Conservation (phyloP, 305 asterid species). For the Nicotiana rustica region DNA sequence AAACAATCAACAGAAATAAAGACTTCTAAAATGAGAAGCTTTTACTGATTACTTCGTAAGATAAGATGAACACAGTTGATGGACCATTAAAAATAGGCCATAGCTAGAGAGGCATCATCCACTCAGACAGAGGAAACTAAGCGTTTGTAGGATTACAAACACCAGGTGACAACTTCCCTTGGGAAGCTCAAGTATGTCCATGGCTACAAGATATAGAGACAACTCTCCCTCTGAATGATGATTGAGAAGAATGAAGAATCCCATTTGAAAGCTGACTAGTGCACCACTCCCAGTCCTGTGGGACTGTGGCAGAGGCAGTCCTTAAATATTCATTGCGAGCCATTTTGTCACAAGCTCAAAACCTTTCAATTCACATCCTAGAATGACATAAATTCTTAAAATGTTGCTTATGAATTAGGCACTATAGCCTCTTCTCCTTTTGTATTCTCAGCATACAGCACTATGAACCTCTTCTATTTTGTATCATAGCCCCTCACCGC, state of each 20-base stretch:
- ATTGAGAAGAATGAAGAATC: slow-evolving; percentile 10
- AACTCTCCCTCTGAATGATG: slow-evolving; percentile 15
- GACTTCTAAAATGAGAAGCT: background rate
- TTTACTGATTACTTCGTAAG: background rate
- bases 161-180: background rate
- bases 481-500: background rate
- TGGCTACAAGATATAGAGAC: background rate
- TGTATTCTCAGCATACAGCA: background rate
- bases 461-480: too few relatives aligned
- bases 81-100: background rate
- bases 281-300: background rate
- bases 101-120: background rate
- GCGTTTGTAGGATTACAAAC: slow-evolving; percentile 5
- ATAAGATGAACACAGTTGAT: background rate
- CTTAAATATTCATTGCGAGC: background rate
- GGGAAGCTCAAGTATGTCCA: slow-evolving; percentile 7
- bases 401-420: slow-evolving; percentile 1
- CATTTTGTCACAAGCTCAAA: slow-evolving; percentile 8
- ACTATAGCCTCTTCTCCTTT: slow-evolving; percentile 1
- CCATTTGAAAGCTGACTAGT: background rate
- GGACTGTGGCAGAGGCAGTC: background rate
- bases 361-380: slow-evolving; percentile 10
- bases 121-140: slow-evolving; percentile 17
- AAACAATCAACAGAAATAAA: slow-evolving; percentile 19
- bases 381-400: slow-evolving; percentile 12